Base-by-base conservation (phyloP, 2,329 filamentous ascomycete genomes). In the Cylindrodendrum hubeiense region DNA sequence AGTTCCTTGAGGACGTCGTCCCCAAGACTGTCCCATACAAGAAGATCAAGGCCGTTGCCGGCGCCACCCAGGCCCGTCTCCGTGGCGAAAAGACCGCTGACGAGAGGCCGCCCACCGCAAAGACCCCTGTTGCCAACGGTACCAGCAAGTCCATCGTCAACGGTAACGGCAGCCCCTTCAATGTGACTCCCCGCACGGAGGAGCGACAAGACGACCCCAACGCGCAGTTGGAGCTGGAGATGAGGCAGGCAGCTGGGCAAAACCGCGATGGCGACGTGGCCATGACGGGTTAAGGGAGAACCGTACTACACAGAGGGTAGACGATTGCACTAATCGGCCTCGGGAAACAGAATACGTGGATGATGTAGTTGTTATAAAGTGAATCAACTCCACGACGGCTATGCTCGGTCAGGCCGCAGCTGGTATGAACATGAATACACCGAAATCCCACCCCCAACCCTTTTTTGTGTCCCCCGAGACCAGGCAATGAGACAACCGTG, bases 1-100 rank as follows among this genome's bases (percentile, higher is more conserved):
- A 99, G 79, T 99, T 99, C 77, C 88, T 99, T 15, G 87, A 92
- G 67, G 96, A 99, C 79, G 89, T 97, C 26, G 92, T 98, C 39
- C 96, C 96, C 62, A 92, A 92, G 78, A 98, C 95, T 1, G 88
- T 91, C 6, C 90, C 93, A 17, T 97, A 90, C 83, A 93, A 92
- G 77, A 88, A 93, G 71, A 88, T 92, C 81, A 95, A 94, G 82
- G 90, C 90, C 47, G 74, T 88, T 68, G 84, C 87, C 1, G 81
- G 81, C 12, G 83, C 84, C 1, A 84, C 81, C 4, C 84, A 86
- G 52, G 82, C 85, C 22, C 80, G 81, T 57, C 79, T 79, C 12
- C 73, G 78, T 43, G 76, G 77, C 65, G 85, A 84, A 7, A 82
- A 82, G 69, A 74, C 76, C 30, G 73, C 67, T 34, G 74, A 76